These are phyloP conservation scores for Neofusicoccum umdonicola DNA, from an alignment of 2,329 filamentous ascomycete species.

Conservation along the genomic window DNA sequence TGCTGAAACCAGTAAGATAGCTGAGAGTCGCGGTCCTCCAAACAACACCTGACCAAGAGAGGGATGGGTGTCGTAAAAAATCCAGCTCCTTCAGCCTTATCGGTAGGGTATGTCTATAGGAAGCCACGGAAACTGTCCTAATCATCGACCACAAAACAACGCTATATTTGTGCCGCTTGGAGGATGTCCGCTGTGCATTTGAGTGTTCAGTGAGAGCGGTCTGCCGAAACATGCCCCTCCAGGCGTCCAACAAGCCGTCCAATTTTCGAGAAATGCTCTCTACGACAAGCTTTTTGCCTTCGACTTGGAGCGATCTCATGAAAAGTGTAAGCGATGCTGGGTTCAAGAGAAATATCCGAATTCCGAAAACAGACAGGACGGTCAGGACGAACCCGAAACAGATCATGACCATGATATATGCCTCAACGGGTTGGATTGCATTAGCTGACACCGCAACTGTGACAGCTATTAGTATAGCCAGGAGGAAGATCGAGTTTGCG, in stretches of 20 bases:
- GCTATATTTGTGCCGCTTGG: too few relatives aligned
- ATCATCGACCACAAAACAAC: too few relatives aligned
- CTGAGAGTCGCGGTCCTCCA: background rate
- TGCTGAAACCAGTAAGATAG: background rate
- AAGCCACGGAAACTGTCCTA: too few relatives aligned
- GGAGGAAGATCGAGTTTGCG: slow-evolving; percentile 22
- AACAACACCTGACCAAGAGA: slow-evolving; percentile 2
- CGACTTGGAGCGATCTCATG: too few relatives aligned
- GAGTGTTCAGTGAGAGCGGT: background rate
- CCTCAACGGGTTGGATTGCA: slow-evolving; percentile 23
- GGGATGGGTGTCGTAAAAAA: background rate
- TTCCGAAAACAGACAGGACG: background rate
- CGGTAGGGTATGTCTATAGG: background rate
- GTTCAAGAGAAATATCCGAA: background rate
- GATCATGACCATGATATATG: slow-evolving; percentile 26
- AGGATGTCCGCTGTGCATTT: too few relatives aligned
- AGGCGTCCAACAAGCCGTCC: too few relatives aligned
- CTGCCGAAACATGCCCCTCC: background rate
- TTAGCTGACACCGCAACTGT: slow-evolving; percentile 19
- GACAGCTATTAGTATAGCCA: slow-evolving; percentile 25
- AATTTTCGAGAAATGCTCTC: too few relatives aligned
- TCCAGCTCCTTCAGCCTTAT: background rate
- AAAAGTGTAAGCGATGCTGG: background rate
- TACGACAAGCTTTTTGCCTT: too few relatives aligned
- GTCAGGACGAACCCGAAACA: slow-evolving; percentile 21